A percentile compares a stretch with the other conserved stretches of the same genome.
Conservation (phyloP, 345 rosid species). For the Brassica incana region DNA sequence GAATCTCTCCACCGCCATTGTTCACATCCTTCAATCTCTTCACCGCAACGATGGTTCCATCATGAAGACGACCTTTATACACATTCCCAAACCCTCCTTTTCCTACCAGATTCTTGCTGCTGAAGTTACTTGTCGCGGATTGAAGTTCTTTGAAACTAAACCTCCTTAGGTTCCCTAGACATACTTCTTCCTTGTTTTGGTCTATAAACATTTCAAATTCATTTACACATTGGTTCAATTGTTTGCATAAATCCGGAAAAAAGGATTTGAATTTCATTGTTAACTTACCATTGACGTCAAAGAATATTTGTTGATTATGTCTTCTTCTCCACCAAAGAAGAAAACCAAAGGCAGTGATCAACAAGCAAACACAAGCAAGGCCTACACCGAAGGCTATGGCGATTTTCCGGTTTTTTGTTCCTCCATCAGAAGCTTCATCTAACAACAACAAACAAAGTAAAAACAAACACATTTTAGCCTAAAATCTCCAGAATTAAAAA, state of each 20-base stretch:
- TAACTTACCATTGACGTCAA: conserved; percentile 71
- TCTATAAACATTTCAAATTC: conserved; percentile 41
- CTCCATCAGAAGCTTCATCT: conserved; percentile 55
- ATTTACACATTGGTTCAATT: conserved; percentile 2
- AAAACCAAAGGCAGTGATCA: conserved; percentile 63
- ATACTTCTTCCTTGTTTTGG: conserved; percentile 60
- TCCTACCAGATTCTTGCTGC: conserved; percentile 82
- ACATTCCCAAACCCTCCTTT: conserved; percentile 96
- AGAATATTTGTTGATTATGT: conserved; percentile 83
- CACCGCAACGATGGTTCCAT: conserved; percentile 76
- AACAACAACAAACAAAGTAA: conserved; percentile 1
- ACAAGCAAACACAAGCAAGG: conserved; percentile 63
- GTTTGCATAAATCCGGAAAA: background rate
- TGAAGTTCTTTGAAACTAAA: conserved; percentile 90
- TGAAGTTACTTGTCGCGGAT: conserved; percentile 80
- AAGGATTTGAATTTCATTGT: background rate
- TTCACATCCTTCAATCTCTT: conserved; percentile 77
- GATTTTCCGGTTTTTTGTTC: conserved; percentile 54
- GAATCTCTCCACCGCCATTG: conserved; percentile 70
- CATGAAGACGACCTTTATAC: conserved; percentile 79
- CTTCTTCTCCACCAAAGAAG: conserved; percentile 81
- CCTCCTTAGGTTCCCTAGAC: conserved; percentile 81
- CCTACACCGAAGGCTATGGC: conserved; percentile 71
- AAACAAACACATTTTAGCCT: conserved; percentile 8
- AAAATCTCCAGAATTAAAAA: background rate